A percentile compares a stretch with the other conserved stretches of the same genome.
Evolutionary conservation across 306 rosid genomes (phyloP).

Genomic region (Sophora flavescens): DNA sequence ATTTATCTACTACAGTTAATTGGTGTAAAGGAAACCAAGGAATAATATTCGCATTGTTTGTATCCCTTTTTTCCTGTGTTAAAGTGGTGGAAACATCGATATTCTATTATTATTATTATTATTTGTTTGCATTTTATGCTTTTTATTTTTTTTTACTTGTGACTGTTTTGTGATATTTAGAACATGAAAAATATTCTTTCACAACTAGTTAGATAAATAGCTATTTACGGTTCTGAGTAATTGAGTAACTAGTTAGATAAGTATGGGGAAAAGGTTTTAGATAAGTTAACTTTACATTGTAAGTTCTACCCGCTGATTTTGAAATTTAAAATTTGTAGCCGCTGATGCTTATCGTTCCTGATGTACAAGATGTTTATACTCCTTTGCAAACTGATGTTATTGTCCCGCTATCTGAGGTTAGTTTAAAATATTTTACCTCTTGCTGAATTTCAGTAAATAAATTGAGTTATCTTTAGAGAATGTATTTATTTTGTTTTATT

Average conservation of each 20-base stretch:
- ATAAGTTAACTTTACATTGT: constrained; percentile 16
- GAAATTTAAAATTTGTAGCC: constrained; percentile 69
- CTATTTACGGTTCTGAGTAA: constrained; percentile 23
- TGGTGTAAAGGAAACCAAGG: constrained; percentile 31
- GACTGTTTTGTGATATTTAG: constrained; percentile 10
- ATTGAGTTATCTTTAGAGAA: not conserved
- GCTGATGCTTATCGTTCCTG: constrained; percentile 97
- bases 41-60: constrained; percentile 26
- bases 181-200: constrained; percentile 32
- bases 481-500: constrained; percentile 29
- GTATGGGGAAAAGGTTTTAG: constrained; percentile 11
- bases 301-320: constrained; percentile 42
- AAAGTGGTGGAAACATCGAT: constrained; percentile 4
- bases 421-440: constrained; percentile 35
- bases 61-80: not conserved
- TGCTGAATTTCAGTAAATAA: constrained; percentile 29
- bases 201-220: constrained; percentile 23
- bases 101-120: constrained; percentile 1
- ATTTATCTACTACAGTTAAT: constrained; percentile 26
- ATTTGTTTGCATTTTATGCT: constrained; percentile 20
- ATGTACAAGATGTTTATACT: constrained; percentile 97
- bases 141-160: not conserved
- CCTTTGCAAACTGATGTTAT: constrained; percentile 91
- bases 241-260: constrained; percentile 23
- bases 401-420: constrained; percentile 93